These are phyloP conservation scores for Acidiella bohemica DNA, from an alignment of 495 filamentous ascomycete species.

Conservation along the genomic window DNA sequence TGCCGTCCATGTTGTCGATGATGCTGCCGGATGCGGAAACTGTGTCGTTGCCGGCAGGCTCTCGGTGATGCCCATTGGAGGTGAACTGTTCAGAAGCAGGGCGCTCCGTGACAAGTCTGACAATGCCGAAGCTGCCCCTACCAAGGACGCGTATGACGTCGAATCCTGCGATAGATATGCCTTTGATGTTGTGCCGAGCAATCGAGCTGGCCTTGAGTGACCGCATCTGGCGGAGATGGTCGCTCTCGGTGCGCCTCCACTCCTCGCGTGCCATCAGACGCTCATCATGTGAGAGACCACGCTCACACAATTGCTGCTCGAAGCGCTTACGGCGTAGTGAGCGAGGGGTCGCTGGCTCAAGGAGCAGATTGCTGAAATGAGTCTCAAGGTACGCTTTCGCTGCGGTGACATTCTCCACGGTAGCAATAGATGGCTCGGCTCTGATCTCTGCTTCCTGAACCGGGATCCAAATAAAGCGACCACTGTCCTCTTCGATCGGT, in stretches of 20 bases:
- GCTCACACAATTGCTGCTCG: slow-evolving; percentile 44
- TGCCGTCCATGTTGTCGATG: slow-evolving; percentile 17
- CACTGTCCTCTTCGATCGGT: slow-evolving; percentile 24
- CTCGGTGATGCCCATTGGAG: neutral
- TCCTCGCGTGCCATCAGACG: slow-evolving; percentile 38
- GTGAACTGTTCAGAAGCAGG: too few species aligned
- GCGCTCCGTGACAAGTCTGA: slow-evolving; percentile 63
- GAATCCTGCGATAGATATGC: slow-evolving; percentile 50
- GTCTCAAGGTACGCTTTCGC: slow-evolving; percentile 82
- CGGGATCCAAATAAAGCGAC: slow-evolving; percentile 22
- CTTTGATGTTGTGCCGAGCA: slow-evolving; percentile 25
- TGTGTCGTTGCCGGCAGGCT: neutral
- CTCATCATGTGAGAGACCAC: slow-evolving; percentile 42
- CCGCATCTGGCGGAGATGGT: slow-evolving; percentile 62
- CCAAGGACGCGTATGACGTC: slow-evolving; percentile 76
- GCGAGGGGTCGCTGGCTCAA: slow-evolving; percentile 41
- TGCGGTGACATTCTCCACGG: slow-evolving; percentile 61
- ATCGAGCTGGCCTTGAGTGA: slow-evolving; percentile 50
- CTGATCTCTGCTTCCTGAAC: slow-evolving; percentile 30
- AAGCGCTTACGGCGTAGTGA: slow-evolving; percentile 53
- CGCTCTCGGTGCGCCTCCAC: slow-evolving; percentile 54
- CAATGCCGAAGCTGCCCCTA: slow-evolving; percentile 88
- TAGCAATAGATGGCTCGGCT: slow-evolving; percentile 49
- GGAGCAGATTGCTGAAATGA: slow-evolving; percentile 55
- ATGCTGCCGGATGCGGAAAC: neutral